Base-by-base conservation (phyloP, 257 asterid species). In the Solanum sparsipilum region DNA sequence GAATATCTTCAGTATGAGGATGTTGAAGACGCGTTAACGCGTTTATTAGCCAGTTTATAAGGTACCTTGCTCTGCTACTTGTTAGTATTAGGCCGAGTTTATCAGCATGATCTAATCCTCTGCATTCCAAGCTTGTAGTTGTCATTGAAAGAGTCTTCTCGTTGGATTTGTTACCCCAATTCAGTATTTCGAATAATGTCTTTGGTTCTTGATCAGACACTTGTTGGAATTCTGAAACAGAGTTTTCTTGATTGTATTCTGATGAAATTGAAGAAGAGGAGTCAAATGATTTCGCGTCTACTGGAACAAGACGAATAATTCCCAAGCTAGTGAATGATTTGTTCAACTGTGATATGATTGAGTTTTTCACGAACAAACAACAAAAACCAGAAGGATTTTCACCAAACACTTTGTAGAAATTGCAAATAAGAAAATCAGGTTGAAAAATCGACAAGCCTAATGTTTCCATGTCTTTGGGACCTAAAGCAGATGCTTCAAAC, bases 381-480 rank as follows among this genome's bases (percentile, higher is more conserved):
- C 96, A 93, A 86, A 96, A 95, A 5, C 99, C 99, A 1, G 96
- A 93, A 25, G 99, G 99, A 20, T 96, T 94, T n/a, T 92, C 90
- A 11, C 98, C 99, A 23, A 95, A 95, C 86, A 95, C 90, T 90
- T 96, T 94, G 93, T 29, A 96, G 68, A 96, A 95, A 0, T 96
- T 94, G 89, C 93, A 94, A 84, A 93, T 90, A 5, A 95, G 88
- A 87, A 95, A 95, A 56, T 96, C 98, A 5, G 99, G 98, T 3
- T 87, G 92, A 73, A 96, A 96, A 0, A 96, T 90, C 7, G 98
- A 95, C 5, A 95, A 94, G 10, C 99, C 99, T 79, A 96, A 81
- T 1, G 99, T 95, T 72, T 96, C 99, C 99, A 96, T 96, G 23
- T 95, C 98, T 86, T 95, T 96, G 1, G 97, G 94, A 21, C 95